phyloP scores from a whole-genome alignment of 345 rosid species.

The Acer negundo region DNA sequence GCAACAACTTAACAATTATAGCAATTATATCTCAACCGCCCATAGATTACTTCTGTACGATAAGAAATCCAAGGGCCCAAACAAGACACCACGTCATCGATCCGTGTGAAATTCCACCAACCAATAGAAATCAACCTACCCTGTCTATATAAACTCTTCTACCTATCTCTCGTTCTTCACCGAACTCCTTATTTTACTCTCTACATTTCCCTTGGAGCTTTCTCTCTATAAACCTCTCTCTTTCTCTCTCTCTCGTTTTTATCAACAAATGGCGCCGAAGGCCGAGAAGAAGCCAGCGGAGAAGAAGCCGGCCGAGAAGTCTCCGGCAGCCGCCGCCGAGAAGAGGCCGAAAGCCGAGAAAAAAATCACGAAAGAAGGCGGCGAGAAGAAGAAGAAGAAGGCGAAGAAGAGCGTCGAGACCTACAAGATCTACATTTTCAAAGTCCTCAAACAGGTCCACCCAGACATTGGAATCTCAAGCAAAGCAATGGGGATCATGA shows the following conservation, averaged over 20 bases:
- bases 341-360: conserved; percentile 66
- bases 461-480: conserved; percentile 66
- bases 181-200: background rate
- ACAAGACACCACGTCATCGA: conserved; percentile 24
- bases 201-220: background rate
- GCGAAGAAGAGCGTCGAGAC: conserved; percentile 63
- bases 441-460: conserved; percentile 64
- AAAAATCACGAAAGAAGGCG: conserved; percentile 54
- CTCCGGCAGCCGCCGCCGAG: conserved; percentile 47
- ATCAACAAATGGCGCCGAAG: conserved; percentile 50
- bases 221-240: background rate
- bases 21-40: conserved; percentile 14
- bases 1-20: too few species aligned
- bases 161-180: fast-evolving
- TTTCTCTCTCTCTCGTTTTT: background rate
- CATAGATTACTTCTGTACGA: background rate
- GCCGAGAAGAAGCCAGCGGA: conserved; percentile 57
- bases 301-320: conserved; percentile 54
- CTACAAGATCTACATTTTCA: conserved; percentile 72
- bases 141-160: conserved; percentile 33
- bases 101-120: conserved; percentile 17
- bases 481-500: conserved; percentile 78
- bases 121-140: conserved; percentile 27
- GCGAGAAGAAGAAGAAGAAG: conserved; percentile 58
- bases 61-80: background rate